Evolutionary conservation across 116 monocot species (phyloP).

Genomic region (Thalassia testudinum): DNA sequence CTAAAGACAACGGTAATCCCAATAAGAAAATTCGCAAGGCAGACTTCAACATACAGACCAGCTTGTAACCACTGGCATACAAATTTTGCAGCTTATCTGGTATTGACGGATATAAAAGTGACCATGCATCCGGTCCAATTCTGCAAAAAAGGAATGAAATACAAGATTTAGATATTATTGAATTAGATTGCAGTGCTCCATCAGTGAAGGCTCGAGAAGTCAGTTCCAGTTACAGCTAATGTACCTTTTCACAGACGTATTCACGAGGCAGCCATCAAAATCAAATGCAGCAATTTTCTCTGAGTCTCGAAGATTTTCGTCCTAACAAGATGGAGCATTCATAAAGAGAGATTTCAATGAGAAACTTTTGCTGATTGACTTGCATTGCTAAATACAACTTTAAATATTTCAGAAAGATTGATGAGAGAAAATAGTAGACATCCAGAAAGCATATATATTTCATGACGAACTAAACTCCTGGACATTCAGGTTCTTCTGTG

Average conservation of each 20-base stretch:
- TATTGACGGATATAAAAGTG: conserved; percentile 62
- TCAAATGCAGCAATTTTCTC: conserved; percentile 94
- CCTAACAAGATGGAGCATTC: conserved; percentile 27
- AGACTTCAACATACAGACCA: conserved; percentile 33
- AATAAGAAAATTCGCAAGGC: too few species aligned
- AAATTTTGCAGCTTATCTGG: conserved; percentile 65
- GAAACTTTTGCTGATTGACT: too few species aligned
- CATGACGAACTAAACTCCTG: too few species aligned
- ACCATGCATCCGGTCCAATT: conserved; percentile 82
- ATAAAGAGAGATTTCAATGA: too few species aligned
- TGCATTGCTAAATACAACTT: too few species aligned
- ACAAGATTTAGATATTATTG: too few species aligned
- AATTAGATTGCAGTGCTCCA: background rate
- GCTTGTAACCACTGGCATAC: conserved; percentile 60
- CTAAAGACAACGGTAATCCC: too few species aligned
- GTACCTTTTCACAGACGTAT: conserved; percentile 82
- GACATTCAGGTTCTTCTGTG: too few species aligned
- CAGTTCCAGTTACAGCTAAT: background rate
- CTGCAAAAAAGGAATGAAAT: conserved; percentile 24
- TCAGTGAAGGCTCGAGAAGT: too few species aligned
- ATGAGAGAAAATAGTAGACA: too few species aligned
- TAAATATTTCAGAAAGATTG: too few species aligned
- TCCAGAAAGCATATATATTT: too few species aligned
- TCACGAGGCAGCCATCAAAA: conserved; percentile 96
- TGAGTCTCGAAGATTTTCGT: conserved; percentile 55